Base-by-base conservation (phyloP, 2,329 filamentous ascomycete genomes). In the Fusarium piperis region DNA sequence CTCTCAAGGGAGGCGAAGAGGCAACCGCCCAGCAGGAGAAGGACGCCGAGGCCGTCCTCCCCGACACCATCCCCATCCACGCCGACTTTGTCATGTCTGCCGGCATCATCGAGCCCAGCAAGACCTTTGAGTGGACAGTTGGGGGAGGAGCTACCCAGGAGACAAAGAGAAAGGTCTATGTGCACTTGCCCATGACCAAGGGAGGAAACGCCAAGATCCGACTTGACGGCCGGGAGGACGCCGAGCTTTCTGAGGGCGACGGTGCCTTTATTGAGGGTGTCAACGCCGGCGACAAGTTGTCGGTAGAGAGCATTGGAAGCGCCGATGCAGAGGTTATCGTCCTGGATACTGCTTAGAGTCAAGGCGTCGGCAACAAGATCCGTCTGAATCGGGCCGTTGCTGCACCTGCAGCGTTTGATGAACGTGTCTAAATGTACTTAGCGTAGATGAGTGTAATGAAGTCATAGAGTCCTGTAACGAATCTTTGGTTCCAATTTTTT, bases 21-120 rank as follows among this genome's bases (percentile, higher is more conserved):
- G 91, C 91, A 6, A 89, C 87, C 0, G 78, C 81, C 0, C 86
- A 88, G 53, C 86, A 92, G 74, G 92, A 95, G 77, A 86, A 86
- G 69, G 88, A 85, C 8, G 91, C 89, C 1, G 86, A 89, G 68
- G 90, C 93, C 0, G 82, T 82, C 3, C 83, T 93, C 20, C 82
- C 86, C 1, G 87, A 84, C n/a, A 92, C 91, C 0, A 97, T 97
- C 70, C 93, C 93, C 9, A 91, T 97, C 62, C 92, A 97, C 78
- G 92, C 94, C 12, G 94, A 97, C 82, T 87, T 97, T 57, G 90
- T 92, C 67, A 96, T 97, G 93, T 90, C 89, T 36, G 94, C 94
- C 0, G 91, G 90, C 8, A 90, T 97, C 62, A 88, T 97, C 62
- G 86, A 85, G 9, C 90, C 92, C 0, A 86, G 87, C 30, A 85